phyloP scores from a whole-genome alignment of 2,329 filamentous ascomycete species.

The Ceratocystis smalleyi region DNA sequence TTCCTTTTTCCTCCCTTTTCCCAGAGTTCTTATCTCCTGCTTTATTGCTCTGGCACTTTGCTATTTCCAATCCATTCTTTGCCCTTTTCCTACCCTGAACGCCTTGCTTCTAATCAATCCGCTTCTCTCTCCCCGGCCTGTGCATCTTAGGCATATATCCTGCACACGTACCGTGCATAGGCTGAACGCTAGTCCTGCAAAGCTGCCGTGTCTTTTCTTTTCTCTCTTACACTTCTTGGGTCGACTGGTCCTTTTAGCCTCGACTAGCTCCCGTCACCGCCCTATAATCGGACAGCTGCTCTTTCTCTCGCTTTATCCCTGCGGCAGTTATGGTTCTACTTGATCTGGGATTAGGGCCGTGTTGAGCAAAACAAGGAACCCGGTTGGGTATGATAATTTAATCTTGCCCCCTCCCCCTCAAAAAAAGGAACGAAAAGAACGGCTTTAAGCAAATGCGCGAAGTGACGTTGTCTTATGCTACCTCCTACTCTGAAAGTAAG shows the following conservation, averaged over 20 bases:
- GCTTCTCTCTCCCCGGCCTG: no score
- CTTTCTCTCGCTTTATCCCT: neutral
- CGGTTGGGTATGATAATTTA: neutral
- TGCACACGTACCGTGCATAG: no score
- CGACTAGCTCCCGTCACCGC: neutral
- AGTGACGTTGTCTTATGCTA: constrained; percentile 1
- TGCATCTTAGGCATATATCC: no score
- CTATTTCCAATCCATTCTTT: neutral
- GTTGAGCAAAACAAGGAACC: neutral
- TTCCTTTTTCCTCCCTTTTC: neutral
- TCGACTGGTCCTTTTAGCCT: no score
- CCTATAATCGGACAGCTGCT: neutral
- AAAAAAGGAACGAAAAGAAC: neutral
- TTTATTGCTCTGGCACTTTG: no score
- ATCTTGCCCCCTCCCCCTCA: neutral
- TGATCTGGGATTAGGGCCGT: neutral
- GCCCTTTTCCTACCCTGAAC: neutral
- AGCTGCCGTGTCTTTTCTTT: no score
- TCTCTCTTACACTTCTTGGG: no score
- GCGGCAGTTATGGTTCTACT: neutral
- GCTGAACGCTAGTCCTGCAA: no score
- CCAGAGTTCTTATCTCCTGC: neutral
- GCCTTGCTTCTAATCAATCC: no score
- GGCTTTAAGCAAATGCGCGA: neutral
- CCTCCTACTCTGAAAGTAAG: neutral